Evolutionary conservation across 1,284 basidiomycete genomes (phyloP).

Genomic region (Inonotus obliquus): DNA sequence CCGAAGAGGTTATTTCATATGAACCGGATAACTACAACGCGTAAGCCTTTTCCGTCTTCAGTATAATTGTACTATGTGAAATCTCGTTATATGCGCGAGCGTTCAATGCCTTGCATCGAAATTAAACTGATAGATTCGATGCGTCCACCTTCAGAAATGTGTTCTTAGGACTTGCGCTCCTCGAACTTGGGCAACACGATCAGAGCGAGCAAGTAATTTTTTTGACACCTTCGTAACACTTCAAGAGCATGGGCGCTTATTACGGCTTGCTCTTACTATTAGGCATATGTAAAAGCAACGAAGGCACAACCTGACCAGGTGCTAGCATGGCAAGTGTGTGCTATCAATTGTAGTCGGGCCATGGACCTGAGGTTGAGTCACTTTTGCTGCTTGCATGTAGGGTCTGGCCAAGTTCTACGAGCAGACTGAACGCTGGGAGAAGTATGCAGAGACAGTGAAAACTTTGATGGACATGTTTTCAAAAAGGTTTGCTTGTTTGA

Average conservation of each 20-base stretch:
- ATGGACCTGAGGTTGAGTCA: background rate
- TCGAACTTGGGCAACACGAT: slow-evolving; percentile 66
- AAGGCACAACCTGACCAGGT: slow-evolving; percentile 57
- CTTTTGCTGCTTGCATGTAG: slow-evolving; percentile 34
- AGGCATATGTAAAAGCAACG: slow-evolving; percentile 78
- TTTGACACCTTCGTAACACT: background rate
- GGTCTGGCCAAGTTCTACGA: slow-evolving; percentile 77
- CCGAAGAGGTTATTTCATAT: slow-evolving; percentile 60
- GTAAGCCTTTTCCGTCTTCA: slow-evolving; percentile 42
- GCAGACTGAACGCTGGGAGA: slow-evolving; percentile 54
- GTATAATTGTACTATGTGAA: background rate
- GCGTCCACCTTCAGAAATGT: slow-evolving; percentile 54
- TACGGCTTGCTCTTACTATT: background rate
- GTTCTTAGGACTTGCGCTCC: slow-evolving; percentile 72
- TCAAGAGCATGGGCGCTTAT: background rate
- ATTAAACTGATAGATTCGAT: background rate
- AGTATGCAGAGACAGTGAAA: slow-evolving; percentile 50
- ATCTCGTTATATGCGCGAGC: background rate
- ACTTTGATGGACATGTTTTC: slow-evolving; percentile 50
- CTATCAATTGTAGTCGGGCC: background rate
- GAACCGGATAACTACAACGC: slow-evolving; percentile 79
- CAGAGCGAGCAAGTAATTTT: slow-evolving; percentile 81
- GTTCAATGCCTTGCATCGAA: background rate
- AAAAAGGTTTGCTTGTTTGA: slow-evolving; percentile 43
- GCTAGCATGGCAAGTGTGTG: slow-evolving; percentile 74